Conservation (phyloP, 2,329 filamentous ascomycete genomes). For the Aspergillus hortae region DNA sequence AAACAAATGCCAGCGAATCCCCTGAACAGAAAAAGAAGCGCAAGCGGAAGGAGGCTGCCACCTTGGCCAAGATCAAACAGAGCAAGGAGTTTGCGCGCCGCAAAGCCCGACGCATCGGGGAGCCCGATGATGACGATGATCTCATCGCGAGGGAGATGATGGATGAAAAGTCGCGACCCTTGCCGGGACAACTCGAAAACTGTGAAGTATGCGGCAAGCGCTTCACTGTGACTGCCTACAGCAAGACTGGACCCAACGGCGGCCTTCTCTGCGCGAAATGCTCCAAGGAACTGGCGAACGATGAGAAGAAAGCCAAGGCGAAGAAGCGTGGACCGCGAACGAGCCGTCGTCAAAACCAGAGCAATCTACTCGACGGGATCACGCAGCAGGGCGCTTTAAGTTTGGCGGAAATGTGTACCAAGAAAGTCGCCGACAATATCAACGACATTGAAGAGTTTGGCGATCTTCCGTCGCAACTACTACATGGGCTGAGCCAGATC, state of each 20-base stretch:
- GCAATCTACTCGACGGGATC: conserved; percentile 75
- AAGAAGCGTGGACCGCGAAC: conserved; percentile 55
- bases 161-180: conserved; percentile 54
- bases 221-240: conserved; percentile 91
- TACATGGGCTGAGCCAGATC: conserved; percentile 60
- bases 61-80: conserved; percentile 46
- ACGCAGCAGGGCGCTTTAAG: conserved; percentile 41
- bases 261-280: conserved; percentile 82
- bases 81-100: conserved; percentile 49
- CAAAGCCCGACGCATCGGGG: conserved; percentile 41
- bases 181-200: conserved; percentile 84
- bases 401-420: conserved; percentile 56
- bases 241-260: conserved; percentile 74
- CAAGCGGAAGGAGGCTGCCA: conserved; percentile 51
- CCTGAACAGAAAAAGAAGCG: conserved; percentile 51
- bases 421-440: conserved; percentile 61
- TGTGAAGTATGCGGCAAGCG: conserved; percentile 81
- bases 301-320: conserved; percentile 55
- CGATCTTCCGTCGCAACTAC: conserved; percentile 55
- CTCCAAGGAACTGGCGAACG: conserved; percentile 68
- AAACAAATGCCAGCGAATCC: conserved; percentile 38
- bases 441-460: conserved; percentile 63
- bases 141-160: conserved; percentile 49
- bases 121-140: conserved; percentile 46
- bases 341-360: conserved; percentile 72